Evolutionary conservation across 2,329 filamentous ascomycete genomes (phyloP).

Genomic region (Sclerotinia nivalis): DNA sequence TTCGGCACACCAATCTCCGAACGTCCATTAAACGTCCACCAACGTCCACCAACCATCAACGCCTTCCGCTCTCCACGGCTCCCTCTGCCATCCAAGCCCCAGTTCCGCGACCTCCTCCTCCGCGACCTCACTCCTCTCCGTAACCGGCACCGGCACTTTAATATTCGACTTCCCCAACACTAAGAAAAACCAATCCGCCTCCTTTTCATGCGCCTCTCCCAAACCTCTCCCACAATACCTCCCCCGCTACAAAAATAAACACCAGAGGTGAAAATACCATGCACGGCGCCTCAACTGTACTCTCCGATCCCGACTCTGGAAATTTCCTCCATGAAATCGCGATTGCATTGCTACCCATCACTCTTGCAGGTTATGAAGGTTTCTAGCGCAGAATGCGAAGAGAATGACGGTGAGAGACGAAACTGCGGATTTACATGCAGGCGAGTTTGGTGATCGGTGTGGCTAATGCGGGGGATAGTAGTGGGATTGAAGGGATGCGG

Average conservation of each 20-base stretch:
- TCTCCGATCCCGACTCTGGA: conserved; percentile 75
- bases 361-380: conserved; percentile 55
- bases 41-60: conserved; percentile 37
- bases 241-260: conserved; percentile 56
- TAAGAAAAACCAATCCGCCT: conserved; percentile 52
- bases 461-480: background rate
- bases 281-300: conserved; percentile 76
- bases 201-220: conserved; percentile 48
- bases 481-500: conserved; percentile 55
- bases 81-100: conserved; percentile 52
- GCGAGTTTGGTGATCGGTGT: conserved; percentile 48
- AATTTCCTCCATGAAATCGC: conserved; percentile 84
- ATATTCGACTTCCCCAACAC: conserved; percentile 69
- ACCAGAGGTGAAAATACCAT: conserved; percentile 78
- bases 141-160: conserved; percentile 67
- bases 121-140: conserved; percentile 25
- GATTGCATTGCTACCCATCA: conserved; percentile 87
- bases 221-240: conserved; percentile 47
- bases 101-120: conserved; percentile 35
- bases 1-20: conserved; percentile 38
- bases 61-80: conserved; percentile 47
- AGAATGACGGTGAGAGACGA: conserved; percentile 70
- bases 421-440: conserved; percentile 60
- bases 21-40: no score
- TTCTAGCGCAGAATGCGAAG: conserved; percentile 68